Base-by-base conservation (phyloP, 495 filamentous ascomycete species). In the Aspergillus heteromorphus region DNA sequence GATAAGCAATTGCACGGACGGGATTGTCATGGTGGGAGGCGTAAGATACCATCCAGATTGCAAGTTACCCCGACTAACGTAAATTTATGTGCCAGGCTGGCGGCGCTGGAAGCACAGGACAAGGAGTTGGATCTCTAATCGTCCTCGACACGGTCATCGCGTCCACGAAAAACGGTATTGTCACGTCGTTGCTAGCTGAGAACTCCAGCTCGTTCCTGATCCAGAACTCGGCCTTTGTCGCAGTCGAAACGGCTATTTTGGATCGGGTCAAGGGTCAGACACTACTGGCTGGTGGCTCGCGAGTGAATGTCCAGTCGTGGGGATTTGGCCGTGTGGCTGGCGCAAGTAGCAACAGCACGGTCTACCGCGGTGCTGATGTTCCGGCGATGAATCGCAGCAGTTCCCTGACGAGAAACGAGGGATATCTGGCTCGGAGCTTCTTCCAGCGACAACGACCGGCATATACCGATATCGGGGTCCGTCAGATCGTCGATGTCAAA, bases 401-500 rank as follows among this genome's bases (percentile, higher is more conserved):
- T 21, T 40, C 41, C 1, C 45, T 61, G 16, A 42, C 41, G 0
- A 34, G 6, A 9, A 31, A 13, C 19, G 17, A 36, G 16, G 49
- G 23, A 17, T 62, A 59, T 14, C 23, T 57, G 9, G 51, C 54
- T 23, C 41, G 30, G 0, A 76, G 74, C 30, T 53, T 51, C 27
- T 69, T 58, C 31, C 51, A 45, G 0, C 61, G 66, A 0, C 50
- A 56, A 0, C 59, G 59, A 6, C 64, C 61, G 20, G 48, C 68
- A 10, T 81, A 78, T 54, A 55, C 57, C 2, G 48, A 54, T 30
- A 40, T 67, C 14, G 64, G 61, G 27, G 69, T 71, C 18, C 66
- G 78, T 8, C 82, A 89, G 68, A 76, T 67, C 60, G 62, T 87
- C 48, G 85, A 84, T 60, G 83, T 88, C 61, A 87, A 87, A 66